Conservation (phyloP, 2,329 filamentous ascomycete species). For the Sphaerostilbella broomeana region DNA sequence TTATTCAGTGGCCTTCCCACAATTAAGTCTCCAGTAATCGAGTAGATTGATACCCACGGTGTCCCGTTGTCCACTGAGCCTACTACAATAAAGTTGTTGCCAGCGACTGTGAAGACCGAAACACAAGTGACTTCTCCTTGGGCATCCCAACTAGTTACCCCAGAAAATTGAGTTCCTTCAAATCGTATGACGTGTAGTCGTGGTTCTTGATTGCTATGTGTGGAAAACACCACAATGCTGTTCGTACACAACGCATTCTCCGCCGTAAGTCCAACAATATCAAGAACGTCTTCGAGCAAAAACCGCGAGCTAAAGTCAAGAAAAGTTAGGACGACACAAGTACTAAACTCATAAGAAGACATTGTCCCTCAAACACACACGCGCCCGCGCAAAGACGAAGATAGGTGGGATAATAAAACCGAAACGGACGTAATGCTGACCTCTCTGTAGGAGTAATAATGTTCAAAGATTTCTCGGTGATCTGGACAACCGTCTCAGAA, state of each 20-base stretch:
- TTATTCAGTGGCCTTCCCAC: slow-evolving; percentile 15
- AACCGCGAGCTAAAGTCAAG: slow-evolving; percentile 23
- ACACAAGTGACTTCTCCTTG: slow-evolving; percentile 46
- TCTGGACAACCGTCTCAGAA: slow-evolving; percentile 40
- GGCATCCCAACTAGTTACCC: slow-evolving; percentile 27
- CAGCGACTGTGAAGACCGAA: slow-evolving; percentile 24
- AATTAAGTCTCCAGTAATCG: slow-evolving; percentile 20
- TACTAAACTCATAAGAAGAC: no score
- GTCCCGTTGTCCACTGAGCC: slow-evolving; percentile 28
- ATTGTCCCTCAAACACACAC: no score
- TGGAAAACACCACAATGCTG: slow-evolving; percentile 37
- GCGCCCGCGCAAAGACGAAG: no score
- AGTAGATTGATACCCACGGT: slow-evolving; percentile 30
- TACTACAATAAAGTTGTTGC: slow-evolving; percentile 24
- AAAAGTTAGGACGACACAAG: no score
- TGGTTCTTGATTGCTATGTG: slow-evolving; percentile 30
- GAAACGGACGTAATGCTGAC: slow-evolving; percentile 23
- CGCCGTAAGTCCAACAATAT: slow-evolving; percentile 23
- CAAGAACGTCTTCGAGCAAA: slow-evolving; percentile 27
- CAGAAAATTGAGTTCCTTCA: slow-evolving; percentile 26
- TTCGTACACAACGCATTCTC: slow-evolving; percentile 37
- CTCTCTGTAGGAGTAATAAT: slow-evolving; percentile 30
- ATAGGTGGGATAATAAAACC: no score
- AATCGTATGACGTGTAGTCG: slow-evolving; percentile 34
- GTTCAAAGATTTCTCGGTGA: slow-evolving; percentile 44